Base-by-base conservation (phyloP, 2,329 filamentous ascomycete genomes). In the Diaporthe australafricana region DNA sequence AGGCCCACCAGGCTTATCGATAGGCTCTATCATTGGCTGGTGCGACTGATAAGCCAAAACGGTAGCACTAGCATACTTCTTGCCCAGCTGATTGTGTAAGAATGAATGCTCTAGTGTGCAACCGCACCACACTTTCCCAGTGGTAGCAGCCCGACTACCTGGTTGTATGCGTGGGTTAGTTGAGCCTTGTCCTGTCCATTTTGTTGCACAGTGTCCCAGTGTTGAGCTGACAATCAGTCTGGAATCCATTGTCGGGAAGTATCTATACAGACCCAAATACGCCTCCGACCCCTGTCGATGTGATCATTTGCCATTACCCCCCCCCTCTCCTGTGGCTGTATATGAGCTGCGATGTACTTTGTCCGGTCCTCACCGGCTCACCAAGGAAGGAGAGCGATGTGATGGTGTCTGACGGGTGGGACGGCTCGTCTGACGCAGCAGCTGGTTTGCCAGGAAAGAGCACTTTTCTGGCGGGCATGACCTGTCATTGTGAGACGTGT, bases 1-100 rank as follows among this genome's bases (percentile, higher is more conserved):
- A 56, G 57, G 30, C 60, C 71, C 67, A 67, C 57, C 22, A 16
- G 27, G 9, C 40, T 72, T 70, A 70, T 72, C 71, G 27, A 56
- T 52, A 60, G 17, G 30, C 30, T 9, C 20, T 27, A 3, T 38
- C 12, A 25, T 17, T 35, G 60, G 60, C 60, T 45, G 22, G 42
- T 25, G 8, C 14, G 11, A 6, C 17, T 9, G 60, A 65, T 65
- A 65, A 50, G 60, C 27, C 9, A 22, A n/a, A 25, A 22, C 30
- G 52, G 8, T 55, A 2, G n/a, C 22, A 50, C 11, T 7, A 38
- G 30, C 30, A 45, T 48, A 22, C 17, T 16, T 48, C n/a, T n/a
- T n/a, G n/a, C n/a, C 38, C 32, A 27, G 16, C 22, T 20, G 17
- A 9, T 30, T 62, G 40, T 32, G 17, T 40, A 60, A 32, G 27